Conservation (phyloP, 176 grass and related monocot genomes). For the Microstegium vimineum region DNA sequence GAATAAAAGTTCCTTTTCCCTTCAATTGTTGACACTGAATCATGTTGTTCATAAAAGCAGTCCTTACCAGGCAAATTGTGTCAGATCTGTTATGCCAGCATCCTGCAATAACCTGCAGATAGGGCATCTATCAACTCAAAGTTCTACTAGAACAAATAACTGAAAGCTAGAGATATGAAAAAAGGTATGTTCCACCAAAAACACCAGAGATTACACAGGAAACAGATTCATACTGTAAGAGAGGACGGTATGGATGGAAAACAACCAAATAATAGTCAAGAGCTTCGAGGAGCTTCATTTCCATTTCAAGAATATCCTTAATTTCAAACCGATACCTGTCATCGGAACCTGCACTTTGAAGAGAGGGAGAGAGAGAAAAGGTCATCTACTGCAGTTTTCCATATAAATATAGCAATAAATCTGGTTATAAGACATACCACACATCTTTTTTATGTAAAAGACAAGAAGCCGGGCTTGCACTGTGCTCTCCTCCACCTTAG, state of each 20-base stretch:
- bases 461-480: constrained; percentile 98
- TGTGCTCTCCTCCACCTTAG: constrained; percentile 94
- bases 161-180: neutral
- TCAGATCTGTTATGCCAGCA: constrained; percentile 87
- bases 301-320: constrained; percentile 99
- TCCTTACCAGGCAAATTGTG: constrained; percentile 76
- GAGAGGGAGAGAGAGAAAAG: neutral
- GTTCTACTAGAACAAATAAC: neutral
- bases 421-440: constrained; percentile 34
- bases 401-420: neutral
- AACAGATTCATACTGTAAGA: constrained; percentile 75
- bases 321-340: constrained; percentile 97
- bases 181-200: neutral
- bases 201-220: neutral
- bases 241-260: constrained; percentile 92
- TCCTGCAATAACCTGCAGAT: constrained; percentile 82
- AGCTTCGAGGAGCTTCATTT: constrained; percentile 98
- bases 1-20: neutral
- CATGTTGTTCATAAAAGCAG: neutral
- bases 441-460: constrained; percentile 99
- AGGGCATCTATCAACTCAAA: constrained; percentile 20
- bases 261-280: constrained; percentile 97
- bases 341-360: constrained; percentile 45
- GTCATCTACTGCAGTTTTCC: constrained; percentile 14
- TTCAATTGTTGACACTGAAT: neutral